Base-by-base conservation (phyloP, 2,329 filamentous ascomycete species). In the Phyllosticta citribraziliensis region DNA sequence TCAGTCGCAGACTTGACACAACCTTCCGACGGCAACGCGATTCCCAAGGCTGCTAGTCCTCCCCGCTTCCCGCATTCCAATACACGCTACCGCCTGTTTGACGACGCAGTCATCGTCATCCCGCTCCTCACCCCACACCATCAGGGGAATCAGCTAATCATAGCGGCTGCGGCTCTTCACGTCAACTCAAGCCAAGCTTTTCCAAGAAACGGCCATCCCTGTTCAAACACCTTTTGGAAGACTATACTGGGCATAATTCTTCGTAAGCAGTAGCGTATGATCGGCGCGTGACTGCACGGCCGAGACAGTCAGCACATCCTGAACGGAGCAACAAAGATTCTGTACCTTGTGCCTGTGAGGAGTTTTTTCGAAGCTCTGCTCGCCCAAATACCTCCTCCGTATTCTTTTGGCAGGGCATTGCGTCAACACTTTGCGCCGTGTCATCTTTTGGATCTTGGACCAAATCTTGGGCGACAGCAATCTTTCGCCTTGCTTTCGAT, bases 1-100 rank as follows among this genome's bases (percentile, higher is more conserved):
- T 55, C 52, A 53, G 58, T 60, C 53, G n/a, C 58, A 60, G 58
- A 60, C 19, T 60, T 60, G 58, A 60, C 53, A 60, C 58, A 51
- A 14, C 58, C 19, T 25, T 60, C 58, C 24, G 40, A 60, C 58
- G 52, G 35, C 58, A 51, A 55, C 58, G 58, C 58, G 52, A 60
- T 54, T n/a, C 40, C 40, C 40, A 47, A 47, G 40, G 40, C 40
- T 47, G 40, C 40, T 47, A 47, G 40, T 47, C 40, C 40, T 5
- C 40, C 40, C 40, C 2, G 40, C 40, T 47, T 47, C 40, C 40
- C 40, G 40, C 40, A 47, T 47, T n/a, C 14, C 40, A 47, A 47
- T 47, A 47, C 40, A 47, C 40, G 40, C 17, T 40, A n/a, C n/a
- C 40, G 40, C 40, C 17, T n/a, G 40, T 47, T 47, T 47, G 40